A percentile compares a stretch with the other conserved stretches of the same genome.
These are phyloP conservation scores for Hippophae rhamnoides DNA, from an alignment of 306 rosid species.

Conservation along the genomic window DNA sequence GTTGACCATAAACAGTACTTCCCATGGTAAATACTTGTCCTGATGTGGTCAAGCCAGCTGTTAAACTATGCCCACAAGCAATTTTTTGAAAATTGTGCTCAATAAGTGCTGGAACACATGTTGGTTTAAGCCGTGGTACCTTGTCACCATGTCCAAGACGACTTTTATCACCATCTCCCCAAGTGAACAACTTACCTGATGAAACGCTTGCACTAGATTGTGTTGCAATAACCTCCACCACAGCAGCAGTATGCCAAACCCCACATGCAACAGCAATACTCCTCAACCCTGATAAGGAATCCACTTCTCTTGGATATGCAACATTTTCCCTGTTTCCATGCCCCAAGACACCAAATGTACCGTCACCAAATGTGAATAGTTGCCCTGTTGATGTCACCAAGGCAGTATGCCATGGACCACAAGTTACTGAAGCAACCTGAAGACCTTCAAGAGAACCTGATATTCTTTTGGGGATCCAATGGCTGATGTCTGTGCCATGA, in stretches of 20 bases:
- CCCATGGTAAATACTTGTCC: conserved; percentile 90
- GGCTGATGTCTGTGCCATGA: conserved; percentile 80
- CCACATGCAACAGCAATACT: conserved; percentile 93
- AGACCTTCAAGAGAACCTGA: conserved; percentile 84
- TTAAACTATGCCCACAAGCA: conserved; percentile 93
- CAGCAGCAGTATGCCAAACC: conserved; percentile 99
- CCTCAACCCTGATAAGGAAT: conserved; percentile 75
- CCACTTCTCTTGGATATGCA: conserved; percentile 77
- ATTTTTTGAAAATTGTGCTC: conserved; percentile 78
- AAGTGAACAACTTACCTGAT: conserved; percentile 83
- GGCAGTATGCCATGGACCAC: conserved; percentile 99
- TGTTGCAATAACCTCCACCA: conserved; percentile 84
- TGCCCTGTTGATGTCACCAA: conserved; percentile 71
- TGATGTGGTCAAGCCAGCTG: conserved; percentile 77
- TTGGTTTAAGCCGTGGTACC: conserved; percentile 80
- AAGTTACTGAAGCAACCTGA: conserved; percentile 84
- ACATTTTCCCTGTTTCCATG: conserved; percentile 80
- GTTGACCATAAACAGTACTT: conserved; percentile 97
- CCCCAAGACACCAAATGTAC: conserved; percentile 94
- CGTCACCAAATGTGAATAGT: conserved; percentile 95
- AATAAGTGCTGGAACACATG: conserved; percentile 81
- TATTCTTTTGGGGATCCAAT: conserved; percentile 93
- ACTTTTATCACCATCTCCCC: conserved; percentile 99
- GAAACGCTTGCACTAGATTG: conserved; percentile 69
- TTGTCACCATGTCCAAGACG: conserved; percentile 98